These are phyloP conservation scores for Acaromyces ingoldii DNA, from an alignment of 1,284 basidiomycete genomes.

Conservation along the genomic window DNA sequence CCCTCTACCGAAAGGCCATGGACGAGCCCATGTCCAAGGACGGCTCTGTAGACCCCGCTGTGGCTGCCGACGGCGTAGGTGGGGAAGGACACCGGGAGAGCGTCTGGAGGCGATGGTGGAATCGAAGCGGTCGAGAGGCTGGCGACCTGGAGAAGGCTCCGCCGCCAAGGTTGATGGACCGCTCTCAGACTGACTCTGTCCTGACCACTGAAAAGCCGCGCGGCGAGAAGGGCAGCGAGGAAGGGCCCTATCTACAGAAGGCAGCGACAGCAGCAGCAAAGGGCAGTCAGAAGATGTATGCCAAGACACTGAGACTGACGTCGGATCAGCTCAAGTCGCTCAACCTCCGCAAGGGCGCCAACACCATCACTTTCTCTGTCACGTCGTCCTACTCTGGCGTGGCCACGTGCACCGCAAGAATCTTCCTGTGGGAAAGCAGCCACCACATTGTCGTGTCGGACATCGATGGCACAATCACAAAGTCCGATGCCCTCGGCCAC, in stretches of 20 bases:
- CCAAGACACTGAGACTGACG: constrained; percentile 83
- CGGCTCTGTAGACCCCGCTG: constrained; percentile 48
- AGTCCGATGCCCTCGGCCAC: constrained; percentile 90
- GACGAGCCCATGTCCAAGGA: constrained; percentile 13
- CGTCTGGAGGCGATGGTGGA: constrained; percentile 46
- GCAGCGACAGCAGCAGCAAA: background rate
- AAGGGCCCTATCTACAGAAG: background rate
- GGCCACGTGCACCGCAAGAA: constrained; percentile 75
- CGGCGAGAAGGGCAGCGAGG: background rate
- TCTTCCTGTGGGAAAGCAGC: constrained; percentile 90
- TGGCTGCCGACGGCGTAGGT: constrained; percentile 10
- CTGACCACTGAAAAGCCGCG: constrained; percentile 13
- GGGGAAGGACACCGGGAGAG: constrained; percentile 15
- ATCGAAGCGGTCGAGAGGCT: constrained; percentile 14
- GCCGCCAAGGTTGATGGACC: constrained; percentile 14
- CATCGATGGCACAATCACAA: constrained; percentile 96
- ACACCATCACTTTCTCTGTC: constrained; percentile 88
- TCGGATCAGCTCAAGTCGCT: constrained; percentile 70
- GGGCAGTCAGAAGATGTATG: constrained; percentile 61
- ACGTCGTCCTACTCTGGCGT: constrained; percentile 73
- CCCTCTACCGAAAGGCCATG: constrained; percentile 32
- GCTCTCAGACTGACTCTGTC: constrained; percentile 25
- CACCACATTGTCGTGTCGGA: constrained; percentile 92
- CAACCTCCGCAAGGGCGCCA: constrained; percentile 79
- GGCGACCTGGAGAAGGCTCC: background rate